Evolutionary conservation across 768 basidiomycete species (phyloP).

Genomic region (Pleurotus ostreatus): DNA sequence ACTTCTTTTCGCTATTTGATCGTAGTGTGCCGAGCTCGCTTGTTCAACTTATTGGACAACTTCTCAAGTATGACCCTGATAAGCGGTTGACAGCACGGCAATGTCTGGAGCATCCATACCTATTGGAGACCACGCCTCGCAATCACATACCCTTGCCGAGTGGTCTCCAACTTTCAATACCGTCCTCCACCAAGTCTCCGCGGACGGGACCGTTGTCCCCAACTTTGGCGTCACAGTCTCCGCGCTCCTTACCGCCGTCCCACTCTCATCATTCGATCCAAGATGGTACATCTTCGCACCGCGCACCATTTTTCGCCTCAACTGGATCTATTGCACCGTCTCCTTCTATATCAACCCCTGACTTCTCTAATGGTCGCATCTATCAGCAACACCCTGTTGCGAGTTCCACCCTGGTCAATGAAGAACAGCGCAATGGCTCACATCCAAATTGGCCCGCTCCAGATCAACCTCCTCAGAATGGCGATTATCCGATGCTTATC

Average conservation of each 20-base stretch:
- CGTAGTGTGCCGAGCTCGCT: constrained; percentile 73
- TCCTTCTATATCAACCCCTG: constrained; percentile 9
- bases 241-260: constrained; percentile 28
- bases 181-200: constrained; percentile 22
- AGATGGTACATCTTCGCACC: constrained; percentile 48
- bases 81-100: constrained; percentile 80
- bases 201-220: constrained; percentile 32
- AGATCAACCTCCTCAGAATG: constrained; percentile 17
- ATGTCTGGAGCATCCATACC: constrained; percentile 87
- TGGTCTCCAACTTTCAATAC: constrained; percentile 36
- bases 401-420: constrained; percentile 19
- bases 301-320: constrained; percentile 43
- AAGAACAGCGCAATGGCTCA: constrained; percentile 23
- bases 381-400: constrained; percentile 29
- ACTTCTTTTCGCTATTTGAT: constrained; percentile 74
- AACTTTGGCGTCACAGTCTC: constrained; percentile 23
- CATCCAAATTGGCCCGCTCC: constrained; percentile 18
- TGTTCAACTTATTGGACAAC: constrained; percentile 87
- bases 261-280: constrained; percentile 32
- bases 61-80: constrained; percentile 90
- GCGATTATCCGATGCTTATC: constrained; percentile 58
- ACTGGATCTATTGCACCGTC: constrained; percentile 12
- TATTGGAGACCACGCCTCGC: constrained; percentile 70
- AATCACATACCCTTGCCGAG: constrained; percentile 64
- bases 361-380: constrained; percentile 26